Conservation (phyloP, 2,329 filamentous ascomycete species). For the Fusarium floridanum region DNA sequence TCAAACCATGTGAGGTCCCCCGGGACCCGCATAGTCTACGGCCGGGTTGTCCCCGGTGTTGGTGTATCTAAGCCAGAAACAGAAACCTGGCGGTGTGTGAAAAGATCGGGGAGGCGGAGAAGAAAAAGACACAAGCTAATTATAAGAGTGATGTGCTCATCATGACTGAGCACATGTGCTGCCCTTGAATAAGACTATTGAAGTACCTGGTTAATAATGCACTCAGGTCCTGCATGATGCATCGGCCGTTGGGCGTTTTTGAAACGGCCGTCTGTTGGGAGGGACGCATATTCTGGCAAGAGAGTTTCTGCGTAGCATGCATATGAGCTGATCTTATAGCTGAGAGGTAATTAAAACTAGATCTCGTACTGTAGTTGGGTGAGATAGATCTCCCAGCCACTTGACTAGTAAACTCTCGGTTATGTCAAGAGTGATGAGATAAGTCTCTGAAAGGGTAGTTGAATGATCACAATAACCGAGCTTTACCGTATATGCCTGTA, state of each 20-base stretch:
- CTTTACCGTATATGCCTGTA: background rate
- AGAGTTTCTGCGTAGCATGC: background rate
- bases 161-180: background rate
- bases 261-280: background rate
- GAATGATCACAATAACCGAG: background rate
- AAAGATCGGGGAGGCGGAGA: background rate
- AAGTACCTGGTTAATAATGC: background rate
- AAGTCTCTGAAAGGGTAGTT: background rate
- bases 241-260: background rate
- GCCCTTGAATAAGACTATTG: background rate
- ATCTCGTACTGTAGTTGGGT: background rate
- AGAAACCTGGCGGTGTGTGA: conserved; percentile 1
- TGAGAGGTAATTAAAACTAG: background rate
- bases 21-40: background rate
- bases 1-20: background rate
- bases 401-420: background rate
- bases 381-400: background rate
- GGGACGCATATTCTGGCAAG: background rate
- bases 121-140: background rate
- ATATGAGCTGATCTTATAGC: background rate
- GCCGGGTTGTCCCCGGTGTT: background rate
- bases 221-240: conserved; percentile 1
- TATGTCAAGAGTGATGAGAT: background rate
- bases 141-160: conserved; percentile 1
- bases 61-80: background rate